Evolutionary conservation across 2,329 filamentous ascomycete species (phyloP).

Genomic region (Ceratocystis cacaofunesta): DNA sequence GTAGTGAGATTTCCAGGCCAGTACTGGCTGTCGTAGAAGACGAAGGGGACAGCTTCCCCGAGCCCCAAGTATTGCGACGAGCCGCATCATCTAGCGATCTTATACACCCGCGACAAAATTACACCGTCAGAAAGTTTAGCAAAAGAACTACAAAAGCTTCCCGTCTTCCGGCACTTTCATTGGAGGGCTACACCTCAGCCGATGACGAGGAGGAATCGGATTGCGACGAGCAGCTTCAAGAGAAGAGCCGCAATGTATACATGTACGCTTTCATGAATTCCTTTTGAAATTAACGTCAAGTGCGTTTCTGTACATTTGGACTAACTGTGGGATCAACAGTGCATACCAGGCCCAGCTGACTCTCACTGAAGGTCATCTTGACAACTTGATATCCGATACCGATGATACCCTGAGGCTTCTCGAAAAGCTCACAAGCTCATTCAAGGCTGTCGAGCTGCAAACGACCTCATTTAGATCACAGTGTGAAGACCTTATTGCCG

Average conservation of each 20-base stretch:
- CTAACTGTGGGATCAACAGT: constrained; percentile 26
- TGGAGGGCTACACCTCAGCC: constrained; percentile 10
- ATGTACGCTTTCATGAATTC: constrained; percentile 36
- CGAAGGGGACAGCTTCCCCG: constrained; percentile 44
- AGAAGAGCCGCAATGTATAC: constrained; percentile 11
- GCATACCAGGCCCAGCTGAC: constrained; percentile 69
- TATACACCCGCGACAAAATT: background rate
- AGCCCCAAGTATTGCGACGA: constrained; percentile 48
- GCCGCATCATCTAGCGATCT: constrained; percentile 42
- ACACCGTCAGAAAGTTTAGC: background rate
- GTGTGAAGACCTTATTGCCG: constrained; percentile 72
- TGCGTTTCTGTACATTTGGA: background rate
- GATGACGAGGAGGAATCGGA: constrained; percentile 25
- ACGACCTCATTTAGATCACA: constrained; percentile 87
- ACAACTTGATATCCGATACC: constrained; percentile 62
- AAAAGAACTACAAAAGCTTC: constrained; percentile 11
- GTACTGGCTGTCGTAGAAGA: constrained; percentile 23
- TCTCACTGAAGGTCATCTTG: constrained; percentile 68
- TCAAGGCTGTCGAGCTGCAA: constrained; percentile 73
- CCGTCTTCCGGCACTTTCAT: constrained; percentile 10
- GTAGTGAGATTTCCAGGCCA: constrained; percentile 9
- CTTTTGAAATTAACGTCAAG: background rate
- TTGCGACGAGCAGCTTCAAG: constrained; percentile 48
- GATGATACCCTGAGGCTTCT: constrained; percentile 61
- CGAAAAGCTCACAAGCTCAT: constrained; percentile 67